Evolutionary conservation across 495 filamentous ascomycete species (phyloP).

Genomic region (Hypoxylon lienhwacheense): DNA sequence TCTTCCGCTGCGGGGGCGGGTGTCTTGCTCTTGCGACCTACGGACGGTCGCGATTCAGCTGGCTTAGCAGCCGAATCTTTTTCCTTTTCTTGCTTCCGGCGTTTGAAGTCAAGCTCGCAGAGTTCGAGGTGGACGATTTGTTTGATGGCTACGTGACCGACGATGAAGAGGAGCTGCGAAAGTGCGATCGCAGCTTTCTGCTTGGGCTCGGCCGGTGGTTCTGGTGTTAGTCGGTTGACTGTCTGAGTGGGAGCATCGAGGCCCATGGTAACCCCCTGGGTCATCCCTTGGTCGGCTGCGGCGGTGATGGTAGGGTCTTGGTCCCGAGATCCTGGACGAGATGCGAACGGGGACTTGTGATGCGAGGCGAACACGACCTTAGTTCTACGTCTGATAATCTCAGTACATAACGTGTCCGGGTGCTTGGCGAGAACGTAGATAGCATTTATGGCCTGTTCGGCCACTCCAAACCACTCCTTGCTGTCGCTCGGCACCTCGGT

Average conservation of each 20-base stretch:
- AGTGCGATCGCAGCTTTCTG: conserved; percentile 71
- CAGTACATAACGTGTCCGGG: conserved; percentile 90
- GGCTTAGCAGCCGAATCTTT: conserved; percentile 59
- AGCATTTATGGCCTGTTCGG: conserved; percentile 93
- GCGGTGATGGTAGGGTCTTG: conserved; percentile 39
- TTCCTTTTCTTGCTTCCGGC: conserved; percentile 91
- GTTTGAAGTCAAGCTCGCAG: conserved; percentile 95
- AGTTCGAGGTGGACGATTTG: conserved; percentile 99
- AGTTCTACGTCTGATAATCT: conserved; percentile 86
- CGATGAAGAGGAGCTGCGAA: conserved; percentile 91
- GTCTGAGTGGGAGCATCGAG: conserved; percentile 42
- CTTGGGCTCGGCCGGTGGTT: conserved; percentile 47
- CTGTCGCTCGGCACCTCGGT: conserved; percentile 80
- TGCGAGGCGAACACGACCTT: conserved; percentile 67
- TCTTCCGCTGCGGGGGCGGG: conserved; percentile 45
- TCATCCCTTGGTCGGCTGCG: conserved; percentile 31
- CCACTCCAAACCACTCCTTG: conserved; percentile 97
- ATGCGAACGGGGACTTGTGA: conserved; percentile 36
- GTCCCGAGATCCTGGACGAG: conserved; percentile 48
- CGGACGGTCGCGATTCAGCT: conserved; percentile 40
- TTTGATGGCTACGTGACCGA: conserved; percentile 96
- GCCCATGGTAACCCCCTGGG: conserved; percentile 38
- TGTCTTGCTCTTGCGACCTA: conserved; percentile 55
- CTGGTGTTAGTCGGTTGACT: conserved; percentile 39
- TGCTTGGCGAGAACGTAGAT: conserved; percentile 96